Conservation (phyloP, 2,329 filamentous ascomycete genomes). For the Diaporthe helianthi region DNA sequence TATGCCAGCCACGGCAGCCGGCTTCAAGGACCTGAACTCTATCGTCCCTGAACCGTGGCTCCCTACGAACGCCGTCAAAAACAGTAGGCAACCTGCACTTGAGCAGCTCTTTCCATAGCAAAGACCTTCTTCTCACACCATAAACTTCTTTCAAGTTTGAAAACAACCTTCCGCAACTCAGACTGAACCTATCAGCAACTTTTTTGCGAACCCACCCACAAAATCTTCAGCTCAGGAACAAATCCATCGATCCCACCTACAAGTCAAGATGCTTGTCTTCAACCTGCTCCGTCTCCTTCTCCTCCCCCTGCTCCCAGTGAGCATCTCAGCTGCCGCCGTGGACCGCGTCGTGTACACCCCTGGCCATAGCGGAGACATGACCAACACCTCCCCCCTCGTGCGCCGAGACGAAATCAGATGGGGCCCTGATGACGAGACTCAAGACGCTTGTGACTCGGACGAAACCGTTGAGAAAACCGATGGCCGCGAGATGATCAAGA, state of each 20-base stretch:
- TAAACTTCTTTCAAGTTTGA: not conserved
- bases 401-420: not conserved
- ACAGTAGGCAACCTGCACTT: no score
- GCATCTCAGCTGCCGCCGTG: not conserved
- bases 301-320: not conserved
- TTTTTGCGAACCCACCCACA: not conserved
- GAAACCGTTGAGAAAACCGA: not conserved
- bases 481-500: not conserved
- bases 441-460: not conserved
- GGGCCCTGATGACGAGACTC: not conserved
- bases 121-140: no score
- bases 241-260: no score
- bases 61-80: no score
- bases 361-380: not conserved
- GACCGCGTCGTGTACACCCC: not conserved
- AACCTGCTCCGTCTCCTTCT: not conserved
- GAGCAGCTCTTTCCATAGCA: no score
- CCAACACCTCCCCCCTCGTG: not conserved
- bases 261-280: not conserved
- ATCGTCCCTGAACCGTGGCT: no score
- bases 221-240: not conserved
- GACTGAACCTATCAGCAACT: rapidly evolving
- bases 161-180: no score
- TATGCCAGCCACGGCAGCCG: no score
- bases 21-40: no score